A percentile compares a stretch with the other conserved stretches of the same genome.
These are phyloP conservation scores for Beauveria bassiana DNA, from an alignment of 2,329 filamentous ascomycete genomes.

Conservation along the genomic window DNA sequence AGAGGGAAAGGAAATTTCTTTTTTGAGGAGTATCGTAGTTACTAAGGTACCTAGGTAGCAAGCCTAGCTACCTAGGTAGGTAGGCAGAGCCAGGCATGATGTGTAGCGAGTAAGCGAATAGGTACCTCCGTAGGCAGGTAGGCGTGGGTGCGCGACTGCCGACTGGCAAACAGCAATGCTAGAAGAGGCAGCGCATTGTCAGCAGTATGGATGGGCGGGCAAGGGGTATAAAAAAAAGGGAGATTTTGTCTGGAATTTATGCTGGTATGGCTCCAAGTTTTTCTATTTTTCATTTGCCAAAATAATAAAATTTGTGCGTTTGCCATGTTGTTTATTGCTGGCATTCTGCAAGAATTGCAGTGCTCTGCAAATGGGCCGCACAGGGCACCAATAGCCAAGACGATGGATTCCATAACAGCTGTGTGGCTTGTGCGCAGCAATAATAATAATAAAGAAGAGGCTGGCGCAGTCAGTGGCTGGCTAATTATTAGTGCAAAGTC, in stretches of 20 bases:
- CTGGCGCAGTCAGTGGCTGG: neutral
- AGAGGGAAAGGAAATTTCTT: too few relatives aligned
- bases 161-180: constrained; percentile 4
- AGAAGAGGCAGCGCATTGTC: neutral
- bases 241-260: neutral
- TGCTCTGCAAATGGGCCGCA: too few relatives aligned
- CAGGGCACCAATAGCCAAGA: neutral
- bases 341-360: too few relatives aligned
- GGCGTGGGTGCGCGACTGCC: neutral
- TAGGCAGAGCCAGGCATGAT: neutral
- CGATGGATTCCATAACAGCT: neutral
- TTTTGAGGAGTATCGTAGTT: too few relatives aligned
- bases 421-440: constrained; percentile 1
- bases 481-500: neutral
- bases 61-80: neutral
- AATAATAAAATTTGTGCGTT: too few relatives aligned
- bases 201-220: neutral
- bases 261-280: neutral
- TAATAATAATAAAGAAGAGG: neutral
- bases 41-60: neutral
- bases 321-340: too few relatives aligned
- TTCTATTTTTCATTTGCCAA: neutral
- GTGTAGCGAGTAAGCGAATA: neutral
- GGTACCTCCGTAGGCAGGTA: too few relatives aligned
- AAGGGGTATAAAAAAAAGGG: neutral